Conservation (phyloP, 176 grass and related monocot species). For the Musa acuminata region DNA sequence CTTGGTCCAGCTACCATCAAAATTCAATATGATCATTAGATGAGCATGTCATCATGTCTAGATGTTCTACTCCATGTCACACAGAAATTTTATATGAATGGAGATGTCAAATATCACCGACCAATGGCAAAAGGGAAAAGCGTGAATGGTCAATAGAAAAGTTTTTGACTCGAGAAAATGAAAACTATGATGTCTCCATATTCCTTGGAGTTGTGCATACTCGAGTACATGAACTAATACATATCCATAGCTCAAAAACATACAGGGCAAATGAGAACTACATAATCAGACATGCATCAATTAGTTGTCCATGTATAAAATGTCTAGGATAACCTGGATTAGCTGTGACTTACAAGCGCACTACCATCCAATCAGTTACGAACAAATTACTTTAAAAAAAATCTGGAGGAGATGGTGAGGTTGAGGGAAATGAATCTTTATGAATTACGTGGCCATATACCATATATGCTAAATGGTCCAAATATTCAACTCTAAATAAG, state of each 20-base stretch:
- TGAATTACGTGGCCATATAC: background rate
- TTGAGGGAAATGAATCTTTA: background rate
- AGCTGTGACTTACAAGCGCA: background rate
- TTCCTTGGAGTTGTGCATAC: too few species aligned
- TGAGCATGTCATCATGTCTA: background rate
- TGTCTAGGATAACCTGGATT: background rate
- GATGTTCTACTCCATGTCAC: background rate
- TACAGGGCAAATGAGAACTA: background rate
- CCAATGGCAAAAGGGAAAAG: background rate
- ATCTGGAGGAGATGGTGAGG: background rate
- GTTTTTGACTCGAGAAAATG: too few species aligned
- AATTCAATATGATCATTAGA: background rate
- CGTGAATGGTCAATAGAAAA: background rate
- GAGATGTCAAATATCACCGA: background rate
- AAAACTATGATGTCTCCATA: too few species aligned
- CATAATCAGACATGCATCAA: background rate
- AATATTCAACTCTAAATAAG: background rate
- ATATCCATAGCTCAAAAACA: too few species aligned
- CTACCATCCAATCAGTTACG: background rate
- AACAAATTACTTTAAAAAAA: too few species aligned
- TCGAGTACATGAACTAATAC: too few species aligned
- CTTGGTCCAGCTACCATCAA: constrained; percentile 84
- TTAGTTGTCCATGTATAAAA: background rate
- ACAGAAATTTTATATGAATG: background rate
- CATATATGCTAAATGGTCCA: background rate